phyloP scores from a whole-genome alignment of 768 basidiomycete genomes.

The Kwoniella bestiolae region DNA sequence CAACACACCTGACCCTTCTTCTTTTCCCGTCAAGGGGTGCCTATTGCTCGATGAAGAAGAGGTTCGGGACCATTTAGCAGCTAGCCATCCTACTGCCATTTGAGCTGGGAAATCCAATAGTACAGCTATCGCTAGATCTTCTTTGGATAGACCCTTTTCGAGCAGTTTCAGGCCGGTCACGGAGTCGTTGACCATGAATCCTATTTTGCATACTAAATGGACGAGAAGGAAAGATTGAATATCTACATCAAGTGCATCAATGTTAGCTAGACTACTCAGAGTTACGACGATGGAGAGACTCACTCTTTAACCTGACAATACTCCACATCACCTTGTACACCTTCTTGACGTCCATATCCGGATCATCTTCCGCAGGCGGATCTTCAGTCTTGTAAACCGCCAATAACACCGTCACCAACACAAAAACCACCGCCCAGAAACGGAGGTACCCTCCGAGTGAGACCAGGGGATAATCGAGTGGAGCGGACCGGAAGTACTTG shows the following conservation, averaged over 20 bases:
- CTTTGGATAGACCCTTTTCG: constrained; percentile 92
- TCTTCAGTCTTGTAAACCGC: constrained; percentile 89
- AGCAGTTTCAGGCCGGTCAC: constrained; percentile 90
- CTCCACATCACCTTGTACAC: constrained; percentile 95
- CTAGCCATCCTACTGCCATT: constrained; percentile 90
- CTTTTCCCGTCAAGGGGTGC: constrained; percentile 26
- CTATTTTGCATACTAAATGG: constrained; percentile 90
- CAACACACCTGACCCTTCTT: constrained; percentile 61
- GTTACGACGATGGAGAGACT: constrained; percentile 43
- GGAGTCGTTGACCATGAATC: constrained; percentile 91
- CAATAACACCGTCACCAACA: constrained; percentile 84
- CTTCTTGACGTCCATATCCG: constrained; percentile 84
- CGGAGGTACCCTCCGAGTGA: constrained; percentile 77
- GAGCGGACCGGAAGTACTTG: constrained; percentile 60
- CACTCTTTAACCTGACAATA: constrained; percentile 88
- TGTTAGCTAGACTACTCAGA: background rate
- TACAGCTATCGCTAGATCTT: constrained; percentile 93
- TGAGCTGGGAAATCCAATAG: constrained; percentile 98
- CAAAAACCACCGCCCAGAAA: constrained; percentile 83
- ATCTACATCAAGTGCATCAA: constrained; percentile 63
- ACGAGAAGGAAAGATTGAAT: constrained; percentile 83
- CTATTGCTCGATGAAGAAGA: constrained; percentile 44
- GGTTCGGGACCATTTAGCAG: constrained; percentile 79
- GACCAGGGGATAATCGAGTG: constrained; percentile 59
- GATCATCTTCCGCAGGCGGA: constrained; percentile 69